Conservation (phyloP, 371 early-diverging fungal genomes). For the Mucor saturninus region DNA sequence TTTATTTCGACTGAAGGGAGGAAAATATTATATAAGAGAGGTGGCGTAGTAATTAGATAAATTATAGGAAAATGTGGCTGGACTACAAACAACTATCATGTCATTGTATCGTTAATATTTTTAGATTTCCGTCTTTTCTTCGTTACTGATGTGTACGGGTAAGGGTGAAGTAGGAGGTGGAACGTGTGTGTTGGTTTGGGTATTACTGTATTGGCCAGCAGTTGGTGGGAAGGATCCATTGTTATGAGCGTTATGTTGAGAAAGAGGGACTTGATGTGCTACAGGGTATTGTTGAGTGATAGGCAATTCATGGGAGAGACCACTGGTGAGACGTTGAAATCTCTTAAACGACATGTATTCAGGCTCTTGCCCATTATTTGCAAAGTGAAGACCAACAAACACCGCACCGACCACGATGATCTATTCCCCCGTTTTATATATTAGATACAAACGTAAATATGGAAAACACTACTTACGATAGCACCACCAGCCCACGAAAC, state of each 20-base stretch:
- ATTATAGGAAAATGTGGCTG: no score
- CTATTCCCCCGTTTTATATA: constrained; percentile 3
- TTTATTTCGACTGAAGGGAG: no score
- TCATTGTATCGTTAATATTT: no score
- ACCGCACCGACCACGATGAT: constrained; percentile 18
- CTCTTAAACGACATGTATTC: constrained; percentile 24
- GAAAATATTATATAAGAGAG: no score
- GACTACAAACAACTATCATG: no score
- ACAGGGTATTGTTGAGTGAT: constrained; percentile 7
- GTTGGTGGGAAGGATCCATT: not conserved
- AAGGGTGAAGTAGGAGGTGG: not conserved
- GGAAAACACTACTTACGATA: constrained; percentile 16
- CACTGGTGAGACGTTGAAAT: constrained; percentile 21
- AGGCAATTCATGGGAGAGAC: constrained; percentile 11
- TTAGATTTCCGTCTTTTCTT: no score
- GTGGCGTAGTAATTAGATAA: no score
- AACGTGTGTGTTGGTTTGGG: not conserved
- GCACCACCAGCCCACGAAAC: constrained; percentile 15
- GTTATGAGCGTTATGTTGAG: not conserved
- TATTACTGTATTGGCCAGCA: constrained; percentile 10
- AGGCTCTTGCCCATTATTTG: constrained; percentile 9
- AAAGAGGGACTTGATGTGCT: constrained; percentile 14
- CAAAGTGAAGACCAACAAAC: constrained; percentile 23
- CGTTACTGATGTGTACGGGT: no score
- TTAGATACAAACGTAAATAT: not conserved